A percentile compares a stretch with the other conserved stretches of the same genome.
Evolutionary conservation across 202 grass and related monocot species (phyloP).

Genomic region (Alloteropsis angusta): DNA sequence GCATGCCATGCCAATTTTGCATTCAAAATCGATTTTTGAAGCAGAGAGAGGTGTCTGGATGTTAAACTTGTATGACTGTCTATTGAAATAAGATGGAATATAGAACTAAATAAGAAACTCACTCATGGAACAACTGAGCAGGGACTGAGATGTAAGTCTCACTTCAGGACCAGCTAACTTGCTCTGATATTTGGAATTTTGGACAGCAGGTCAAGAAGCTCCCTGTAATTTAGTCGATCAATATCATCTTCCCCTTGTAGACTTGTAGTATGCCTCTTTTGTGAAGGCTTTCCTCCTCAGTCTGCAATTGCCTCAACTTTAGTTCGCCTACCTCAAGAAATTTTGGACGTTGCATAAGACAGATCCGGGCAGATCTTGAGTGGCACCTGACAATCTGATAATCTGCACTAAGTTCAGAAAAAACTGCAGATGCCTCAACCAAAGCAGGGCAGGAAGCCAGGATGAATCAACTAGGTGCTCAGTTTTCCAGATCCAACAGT

Average conservation of each 20-base stretch:
- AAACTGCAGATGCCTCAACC: background rate
- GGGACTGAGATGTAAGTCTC: conserved; percentile 72
- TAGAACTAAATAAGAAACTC: conserved; percentile 41
- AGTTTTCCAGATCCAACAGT: background rate
- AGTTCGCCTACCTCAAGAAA: conserved; percentile 81
- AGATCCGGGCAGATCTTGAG: conserved; percentile 81
- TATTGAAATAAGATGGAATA: background rate
- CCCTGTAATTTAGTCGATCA: conserved; percentile 92
- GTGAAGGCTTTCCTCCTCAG: conserved; percentile 57
- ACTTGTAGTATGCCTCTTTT: conserved; percentile 76
- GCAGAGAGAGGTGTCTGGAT: background rate
- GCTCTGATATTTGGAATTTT: conserved; percentile 72
- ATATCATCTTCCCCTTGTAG: conserved; percentile 97
- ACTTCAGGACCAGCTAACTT: conserved; percentile 59
- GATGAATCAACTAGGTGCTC: background rate
- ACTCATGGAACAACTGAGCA: conserved; percentile 93
- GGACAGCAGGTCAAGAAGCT: conserved; percentile 72
- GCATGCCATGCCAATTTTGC: too few relatives aligned
- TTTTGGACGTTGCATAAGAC: conserved; percentile 84
- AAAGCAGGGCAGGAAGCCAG: background rate
- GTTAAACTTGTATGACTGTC: background rate
- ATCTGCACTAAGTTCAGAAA: conserved; percentile 34
- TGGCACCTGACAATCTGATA: conserved; percentile 89
- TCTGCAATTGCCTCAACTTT: conserved; percentile 68
- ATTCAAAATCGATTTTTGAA: background rate